Base-by-base conservation (phyloP, 352 stramenopile genomes). In the Hyaloperonospora arabidopsidis region DNA sequence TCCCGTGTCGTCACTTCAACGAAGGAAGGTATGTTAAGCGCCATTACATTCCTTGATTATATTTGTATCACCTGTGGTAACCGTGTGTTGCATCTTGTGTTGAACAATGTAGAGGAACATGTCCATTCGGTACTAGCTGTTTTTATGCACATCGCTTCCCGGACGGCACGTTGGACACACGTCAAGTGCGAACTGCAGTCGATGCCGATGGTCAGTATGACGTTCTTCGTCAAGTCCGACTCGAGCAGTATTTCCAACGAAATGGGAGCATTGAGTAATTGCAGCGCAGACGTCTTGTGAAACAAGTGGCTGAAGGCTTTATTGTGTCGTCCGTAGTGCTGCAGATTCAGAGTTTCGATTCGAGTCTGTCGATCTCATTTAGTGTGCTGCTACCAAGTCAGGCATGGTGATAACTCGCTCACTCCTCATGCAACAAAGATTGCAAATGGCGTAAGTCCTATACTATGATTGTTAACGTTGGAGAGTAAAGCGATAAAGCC, bases 71-170 rank as follows among this genome's bases (percentile, higher is more conserved):
- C 38, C 34, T 53, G 32, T 57, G 19, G 25, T 47, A 61, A 59
- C 57, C 39, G 57, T 17, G 29, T 49, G 44, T 49, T 29, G 46
- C 46, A 35, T 57, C 47, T n/a, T 52, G 57, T 59, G 52, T 14
- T 52, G 28, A 57, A 46, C 58, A 53, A 47, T 44, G 4, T 19
- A 89, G 80, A 48, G 77, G 77, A 22, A 82, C 70, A 21, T 95
- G 84, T 76, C 80, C 80, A 46, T 95, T 95, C 48, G 82, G 82
- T n/a, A 83, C 76, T 32, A 89, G 76, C 63, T 95, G 84, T 56
- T 93, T 93, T 66, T 95, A 93, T 64, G 79, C 78, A 32, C 84
- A 95, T 47, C 74, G 76, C 15, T 87, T 75, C 48, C 59, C 73
- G 11, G 78, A 88, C 19, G 84, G 84, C 25, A 79, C 72, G 12